Conservation (phyloP, 2,329 filamentous ascomycete genomes). For the Plectosphaerella plurivora region DNA sequence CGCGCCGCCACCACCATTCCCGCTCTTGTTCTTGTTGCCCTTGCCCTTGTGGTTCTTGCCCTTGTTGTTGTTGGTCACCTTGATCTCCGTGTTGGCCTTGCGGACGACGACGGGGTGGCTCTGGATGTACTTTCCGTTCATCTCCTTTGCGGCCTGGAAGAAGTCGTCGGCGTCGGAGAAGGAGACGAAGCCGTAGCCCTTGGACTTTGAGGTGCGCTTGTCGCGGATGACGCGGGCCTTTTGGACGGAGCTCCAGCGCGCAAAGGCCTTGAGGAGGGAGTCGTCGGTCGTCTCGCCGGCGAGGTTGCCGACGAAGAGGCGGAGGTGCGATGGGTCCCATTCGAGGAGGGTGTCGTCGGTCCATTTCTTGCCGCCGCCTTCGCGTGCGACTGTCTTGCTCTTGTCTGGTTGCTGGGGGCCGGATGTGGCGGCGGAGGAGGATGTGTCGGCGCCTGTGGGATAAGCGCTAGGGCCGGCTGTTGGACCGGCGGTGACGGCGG, state of each 20-base stretch:
- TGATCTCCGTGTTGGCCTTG: slow-evolving; percentile 89
- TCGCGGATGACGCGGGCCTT: slow-evolving; percentile 93
- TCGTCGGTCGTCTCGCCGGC: slow-evolving; percentile 98
- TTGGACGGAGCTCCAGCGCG: slow-evolving; percentile 79
- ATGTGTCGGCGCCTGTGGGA: slow-evolving; percentile 20
- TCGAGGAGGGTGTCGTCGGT: slow-evolving; percentile 83
- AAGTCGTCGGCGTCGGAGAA: slow-evolving; percentile 95
- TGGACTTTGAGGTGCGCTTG: slow-evolving; percentile 93
- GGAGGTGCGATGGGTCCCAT: slow-evolving; percentile 93
- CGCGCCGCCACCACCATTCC: slow-evolving; percentile 27
- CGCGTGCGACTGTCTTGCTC: slow-evolving; percentile 81
- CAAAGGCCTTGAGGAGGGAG: slow-evolving; percentile 88
- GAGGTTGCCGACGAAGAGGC: slow-evolving; percentile 93
- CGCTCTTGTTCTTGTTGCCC: slow-evolving; percentile 31
- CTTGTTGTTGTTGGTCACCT: slow-evolving; percentile 65
- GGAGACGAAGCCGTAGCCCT: slow-evolving; percentile 93
- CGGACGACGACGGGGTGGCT: slow-evolving; percentile 87
- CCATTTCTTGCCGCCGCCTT: slow-evolving; percentile 91
- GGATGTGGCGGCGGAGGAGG: slow-evolving; percentile 22
- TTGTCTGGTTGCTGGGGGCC: slow-evolving; percentile 52
- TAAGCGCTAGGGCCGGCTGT: slow-evolving; percentile 34
- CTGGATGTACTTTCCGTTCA: slow-evolving; percentile 99
- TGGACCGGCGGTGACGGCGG: slow-evolving; percentile 25
- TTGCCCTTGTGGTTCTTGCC: slow-evolving; percentile 22
- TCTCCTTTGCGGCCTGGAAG: slow-evolving; percentile 93